These are phyloP conservation scores for Mesembryanthemum crystallinum DNA, from an alignment of 148 eudicot genomes.

Conservation along the genomic window DNA sequence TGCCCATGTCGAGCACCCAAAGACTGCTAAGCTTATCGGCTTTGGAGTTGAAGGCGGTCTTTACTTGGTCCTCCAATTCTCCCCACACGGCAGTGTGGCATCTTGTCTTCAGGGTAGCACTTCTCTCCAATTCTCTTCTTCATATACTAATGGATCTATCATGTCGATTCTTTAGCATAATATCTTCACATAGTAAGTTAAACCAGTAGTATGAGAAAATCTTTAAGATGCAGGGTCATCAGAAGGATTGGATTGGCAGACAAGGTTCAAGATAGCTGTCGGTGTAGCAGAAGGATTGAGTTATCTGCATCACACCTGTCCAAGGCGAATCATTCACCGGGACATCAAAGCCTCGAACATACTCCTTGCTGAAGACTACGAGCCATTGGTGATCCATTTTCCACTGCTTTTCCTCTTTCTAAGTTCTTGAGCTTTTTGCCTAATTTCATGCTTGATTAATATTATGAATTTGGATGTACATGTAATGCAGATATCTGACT, in stretches of 20 bases:
- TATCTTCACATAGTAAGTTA: neutral
- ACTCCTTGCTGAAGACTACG: conserved; percentile 61
- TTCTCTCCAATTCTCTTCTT: conserved; percentile 11
- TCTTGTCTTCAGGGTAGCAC: conserved; percentile 63
- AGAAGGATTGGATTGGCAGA: conserved; percentile 53
- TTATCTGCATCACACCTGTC: conserved; percentile 81
- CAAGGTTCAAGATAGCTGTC: conserved; percentile 64
- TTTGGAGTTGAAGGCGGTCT: conserved; percentile 67
- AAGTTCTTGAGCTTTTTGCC: neutral
- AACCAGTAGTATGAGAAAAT: neutral
- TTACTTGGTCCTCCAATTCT: conserved; percentile 77
- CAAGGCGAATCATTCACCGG: conserved; percentile 88
- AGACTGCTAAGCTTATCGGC: conserved; percentile 71
- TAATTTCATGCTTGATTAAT: neutral
- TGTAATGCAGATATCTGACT: conserved; percentile 80
- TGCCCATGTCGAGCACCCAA: conserved; percentile 88
- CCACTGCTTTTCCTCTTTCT: neutral
- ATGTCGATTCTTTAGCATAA: neutral
- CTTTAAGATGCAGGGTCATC: conserved; percentile 44
- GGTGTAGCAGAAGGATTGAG: conserved; percentile 87
- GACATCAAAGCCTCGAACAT: conserved; percentile 97
- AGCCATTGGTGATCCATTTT: conserved; percentile 58
- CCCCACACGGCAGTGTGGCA: conserved; percentile 71
- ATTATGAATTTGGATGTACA: neutral
- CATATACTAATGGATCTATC: neutral